Evolutionary conservation across 2,329 filamentous ascomycete species (phyloP), one percentile per base, ranked within the genome.

Genomic region (Scedosporium boydii): DNA sequence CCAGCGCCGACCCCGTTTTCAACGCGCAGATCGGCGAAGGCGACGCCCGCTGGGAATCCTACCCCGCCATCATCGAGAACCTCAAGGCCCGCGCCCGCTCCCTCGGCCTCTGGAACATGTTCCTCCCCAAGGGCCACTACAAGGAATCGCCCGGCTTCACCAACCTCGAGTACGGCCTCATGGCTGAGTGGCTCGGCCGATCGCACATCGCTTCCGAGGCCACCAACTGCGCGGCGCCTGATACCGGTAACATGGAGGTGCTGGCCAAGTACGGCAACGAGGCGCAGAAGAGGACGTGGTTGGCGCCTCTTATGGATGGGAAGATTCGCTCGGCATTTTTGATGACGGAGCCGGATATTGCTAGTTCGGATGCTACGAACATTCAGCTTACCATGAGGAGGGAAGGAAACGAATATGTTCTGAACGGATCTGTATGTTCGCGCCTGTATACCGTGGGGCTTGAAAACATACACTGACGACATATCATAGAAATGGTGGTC

Each of bases 101-200:
- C 68, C 83, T 96, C 27, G 95, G 93, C 1, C 81, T 99, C 56
- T 99, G 95, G 95, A 99, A 99, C 78, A 89, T 99, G 88, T 99
- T 99, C 81, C 77, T 99, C 68, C 91, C 95, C 67, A 93, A 90
- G 79, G 92, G 88, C 69, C 93, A 97, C 78, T 98, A 97, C 82
- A 91, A 89, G 75, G 91, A 97, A 78, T 96, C 92, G 1, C 92
- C 93, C 26, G 95, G 95, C 41, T 97, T 91, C 79, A 91, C 87
- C 64, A 99, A 98, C 76, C 81, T 99, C 65, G 95, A 99, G 77
- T 99, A 99, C 73, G 95, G 93, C 12, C 79, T 99, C 69, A 99
- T 98, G 93, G 95, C 95, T 18, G 95, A 99, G 79, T 90, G 91
- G 78, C 80, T 98, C 69, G 95, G 95, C 66, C 93, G 91, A 79